phyloP scores from a whole-genome alignment of 1,139 yeast species.

The Suhomyces yuchorum region DNA sequence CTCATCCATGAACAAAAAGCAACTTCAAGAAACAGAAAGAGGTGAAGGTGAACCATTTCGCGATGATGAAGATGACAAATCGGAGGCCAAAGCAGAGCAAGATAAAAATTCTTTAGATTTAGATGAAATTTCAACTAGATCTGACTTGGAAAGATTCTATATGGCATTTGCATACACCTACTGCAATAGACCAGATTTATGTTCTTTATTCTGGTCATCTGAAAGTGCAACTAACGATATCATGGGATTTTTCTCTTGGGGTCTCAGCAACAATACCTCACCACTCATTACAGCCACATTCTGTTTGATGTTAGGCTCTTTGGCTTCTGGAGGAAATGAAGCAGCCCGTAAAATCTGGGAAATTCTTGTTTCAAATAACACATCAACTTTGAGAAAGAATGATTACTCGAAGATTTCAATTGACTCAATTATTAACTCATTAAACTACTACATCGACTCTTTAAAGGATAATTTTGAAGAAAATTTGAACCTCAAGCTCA shows the following conservation, averaged over 20 bases:
- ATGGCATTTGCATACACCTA: conserved; percentile 74
- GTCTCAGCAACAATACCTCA: conserved; percentile 74
- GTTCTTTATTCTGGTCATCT: conserved; percentile 72
- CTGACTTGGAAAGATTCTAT: conserved; percentile 87
- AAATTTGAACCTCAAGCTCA: conserved; percentile 36
- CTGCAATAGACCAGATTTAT: conserved; percentile 58
- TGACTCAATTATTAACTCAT: conserved; percentile 57
- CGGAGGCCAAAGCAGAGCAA: conserved; percentile 8
- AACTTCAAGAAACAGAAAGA: conserved; percentile 23
- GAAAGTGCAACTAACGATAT: conserved; percentile 45
- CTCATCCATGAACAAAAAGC: conserved; percentile 44
- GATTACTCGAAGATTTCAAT: conserved; percentile 57
- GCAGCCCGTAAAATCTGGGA: conserved; percentile 50
- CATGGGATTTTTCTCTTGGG: conserved; percentile 86
- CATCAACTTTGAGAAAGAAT: conserved; percentile 31
- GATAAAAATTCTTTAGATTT: conserved; percentile 31
- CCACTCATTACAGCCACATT: conserved; percentile 83
- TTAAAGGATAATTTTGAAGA: conserved; percentile 47
- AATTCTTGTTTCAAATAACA: conserved; percentile 33
- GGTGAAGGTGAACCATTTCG: conserved; percentile 7
- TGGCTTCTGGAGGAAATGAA: conserved; percentile 62
- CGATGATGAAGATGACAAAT: conserved; percentile 10
- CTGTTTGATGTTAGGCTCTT: conserved; percentile 74
- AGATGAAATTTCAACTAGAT: conserved; percentile 65
- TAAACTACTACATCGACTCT: conserved; percentile 57